Evolutionary conservation across 139 green algal species (phyloP).

Genomic region (Coelastrella sp.): DNA sequence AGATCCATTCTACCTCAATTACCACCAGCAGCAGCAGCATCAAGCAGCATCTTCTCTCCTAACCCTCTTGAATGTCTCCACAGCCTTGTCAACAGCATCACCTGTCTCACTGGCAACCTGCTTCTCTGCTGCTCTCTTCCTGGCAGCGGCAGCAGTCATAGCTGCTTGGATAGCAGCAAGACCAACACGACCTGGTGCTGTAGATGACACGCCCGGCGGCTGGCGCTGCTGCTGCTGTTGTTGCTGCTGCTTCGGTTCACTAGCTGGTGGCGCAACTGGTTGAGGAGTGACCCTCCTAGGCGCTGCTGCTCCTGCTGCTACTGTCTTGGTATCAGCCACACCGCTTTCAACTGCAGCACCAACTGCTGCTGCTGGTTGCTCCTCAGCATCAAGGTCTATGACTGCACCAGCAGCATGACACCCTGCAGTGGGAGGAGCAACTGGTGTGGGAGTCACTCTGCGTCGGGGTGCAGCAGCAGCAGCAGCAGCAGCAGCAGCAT

Average conservation of each 20-base stretch:
- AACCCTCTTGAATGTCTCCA: background rate
- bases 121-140: slow-evolving; percentile 6
- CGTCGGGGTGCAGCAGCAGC: slow-evolving; percentile 38
- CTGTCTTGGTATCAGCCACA: background rate
- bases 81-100: background rate
- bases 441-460: slow-evolving; percentile 19
- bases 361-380: slow-evolving; percentile 42
- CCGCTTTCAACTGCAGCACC: background rate
- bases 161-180: slow-evolving; percentile 25
- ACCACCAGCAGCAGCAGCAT: too few relatives aligned
- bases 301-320: background rate
- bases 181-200: background rate
- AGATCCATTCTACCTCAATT: too few relatives aligned
- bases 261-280: background rate
- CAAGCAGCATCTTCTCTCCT: background rate
- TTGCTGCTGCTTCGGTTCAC: background rate
- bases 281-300: slow-evolving; percentile 14
- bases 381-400: background rate
- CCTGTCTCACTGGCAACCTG: background rate
- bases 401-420: background rate
- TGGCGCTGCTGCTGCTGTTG: slow-evolving; percentile 8
- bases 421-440: background rate
- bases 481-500: slow-evolving; percentile 8
- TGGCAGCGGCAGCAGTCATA: slow-evolving; percentile 26
- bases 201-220: background rate